Base-by-base conservation (phyloP, 2,329 filamentous ascomycete species). In the Sporothrix globosa region DNA sequence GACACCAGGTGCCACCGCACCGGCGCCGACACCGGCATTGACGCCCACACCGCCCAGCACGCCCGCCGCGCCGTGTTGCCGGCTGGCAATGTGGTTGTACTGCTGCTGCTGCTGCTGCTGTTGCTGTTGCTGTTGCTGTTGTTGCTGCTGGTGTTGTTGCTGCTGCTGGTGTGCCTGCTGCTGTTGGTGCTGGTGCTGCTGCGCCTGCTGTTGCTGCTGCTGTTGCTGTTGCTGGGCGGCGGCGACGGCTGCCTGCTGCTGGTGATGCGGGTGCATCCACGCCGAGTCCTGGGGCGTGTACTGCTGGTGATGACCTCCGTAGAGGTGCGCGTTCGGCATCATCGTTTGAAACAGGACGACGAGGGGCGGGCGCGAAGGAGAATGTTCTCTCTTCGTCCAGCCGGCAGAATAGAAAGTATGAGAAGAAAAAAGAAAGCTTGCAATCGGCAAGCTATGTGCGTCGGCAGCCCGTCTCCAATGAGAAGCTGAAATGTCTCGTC, bases 261-360 rank as follows among this genome's bases (percentile, higher is more conserved):
- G 89, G 76, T 89, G 87, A 73, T 90, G 87, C 78, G 88, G 87
- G 75, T 91, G 88, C 84, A 91, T 87, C 89, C 89, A 91, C 77
- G 86, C 81, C 74, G 86, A 84, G 72, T 90, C 88, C 77, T 90
- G 88, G 67, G 85, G 85, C 74, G 86, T 86, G 77, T 89, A 89
- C 76, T 90, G 88, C 76, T 90, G 88, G 76, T 89, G 88, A 77
- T 91, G 89, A 73, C 86, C 88, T 74, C 86, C 88, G 80, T 90
- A 91, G 77, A 90, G 84, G 80, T 88, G 88, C 76, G 86, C 82
- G 77, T 86, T 84, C 72, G 85, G 85, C 83, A 90, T 87, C 88
- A 90, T 90, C 75, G 50, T 53, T 58, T 50, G 71, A 21, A 19
- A 41, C 11, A 30, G 6, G 19, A 48, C 19, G 21, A 9, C 10